These are phyloP conservation scores for Collybia sp. DNA, from an alignment of 768 basidiomycete species.

Conservation along the genomic window DNA sequence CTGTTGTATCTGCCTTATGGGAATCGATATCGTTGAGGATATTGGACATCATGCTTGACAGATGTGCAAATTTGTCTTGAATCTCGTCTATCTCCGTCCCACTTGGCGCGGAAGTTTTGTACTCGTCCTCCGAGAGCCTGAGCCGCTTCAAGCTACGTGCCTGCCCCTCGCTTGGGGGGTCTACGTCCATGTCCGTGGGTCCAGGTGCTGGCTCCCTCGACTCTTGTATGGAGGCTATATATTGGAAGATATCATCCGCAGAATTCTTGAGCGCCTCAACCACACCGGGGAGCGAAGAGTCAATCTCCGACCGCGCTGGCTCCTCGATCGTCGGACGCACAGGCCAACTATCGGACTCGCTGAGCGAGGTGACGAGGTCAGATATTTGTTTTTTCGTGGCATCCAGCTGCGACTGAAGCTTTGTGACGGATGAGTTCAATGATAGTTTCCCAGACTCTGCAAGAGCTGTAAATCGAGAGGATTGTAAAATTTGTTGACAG, in stretches of 20 bases:
- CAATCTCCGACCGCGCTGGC: no score
- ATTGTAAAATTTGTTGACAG: conserved; percentile 9
- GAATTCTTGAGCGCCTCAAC: conserved; percentile 15
- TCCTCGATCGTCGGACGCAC: conserved; percentile 13
- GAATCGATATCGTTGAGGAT: conserved; percentile 18
- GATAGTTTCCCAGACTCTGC: conserved; percentile 9
- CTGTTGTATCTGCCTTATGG: conserved; percentile 12
- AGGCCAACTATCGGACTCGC: conserved; percentile 24
- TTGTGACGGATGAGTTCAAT: conserved; percentile 9
- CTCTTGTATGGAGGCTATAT: conserved; percentile 11
- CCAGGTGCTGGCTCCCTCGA: not conserved
- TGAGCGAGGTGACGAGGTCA: conserved; percentile 10
- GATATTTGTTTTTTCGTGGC: conserved; percentile 13
- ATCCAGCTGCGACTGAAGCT: conserved; percentile 15
- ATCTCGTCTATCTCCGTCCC: conserved; percentile 11
- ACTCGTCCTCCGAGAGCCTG: conserved; percentile 13
- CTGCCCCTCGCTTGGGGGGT: conserved; percentile 5
- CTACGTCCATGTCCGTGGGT: conserved; percentile 8
- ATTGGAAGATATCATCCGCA: conserved; percentile 15
- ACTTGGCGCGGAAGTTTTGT: not conserved
- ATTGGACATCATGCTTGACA: conserved; percentile 11
- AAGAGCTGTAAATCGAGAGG: conserved; percentile 8
- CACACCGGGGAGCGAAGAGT: no score
- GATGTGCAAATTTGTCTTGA: conserved; percentile 10
- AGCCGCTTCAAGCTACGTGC: conserved; percentile 20